These are phyloP conservation scores for Alternaria viburni DNA, from an alignment of 2,329 filamentous ascomycete species.

Conservation along the genomic window DNA sequence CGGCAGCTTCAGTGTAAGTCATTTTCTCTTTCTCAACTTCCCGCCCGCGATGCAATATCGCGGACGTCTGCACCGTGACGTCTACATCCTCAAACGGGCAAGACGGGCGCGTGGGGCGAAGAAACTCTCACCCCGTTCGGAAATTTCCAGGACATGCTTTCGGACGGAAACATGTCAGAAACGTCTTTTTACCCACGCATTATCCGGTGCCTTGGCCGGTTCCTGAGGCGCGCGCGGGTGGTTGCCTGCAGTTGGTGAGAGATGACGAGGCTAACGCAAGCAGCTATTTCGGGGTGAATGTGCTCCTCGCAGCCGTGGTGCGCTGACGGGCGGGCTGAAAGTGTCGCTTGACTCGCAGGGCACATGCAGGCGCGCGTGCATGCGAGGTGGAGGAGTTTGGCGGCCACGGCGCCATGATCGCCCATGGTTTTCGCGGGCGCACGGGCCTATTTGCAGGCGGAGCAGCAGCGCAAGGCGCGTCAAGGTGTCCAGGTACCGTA, in stretches of 20 bases:
- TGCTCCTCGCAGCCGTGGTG: slow-evolving; percentile 48
- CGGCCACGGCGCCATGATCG: not conserved
- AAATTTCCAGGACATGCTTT: not conserved
- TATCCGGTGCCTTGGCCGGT: slow-evolving; percentile 12
- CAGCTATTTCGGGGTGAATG: slow-evolving; percentile 52
- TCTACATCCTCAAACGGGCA: not conserved
- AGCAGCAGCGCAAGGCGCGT: not conserved
- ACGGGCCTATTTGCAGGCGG: not conserved
- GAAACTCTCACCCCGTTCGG: not conserved
- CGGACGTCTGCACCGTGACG: not conserved
- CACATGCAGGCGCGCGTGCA: not conserved
- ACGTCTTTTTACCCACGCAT: slow-evolving; percentile 7
- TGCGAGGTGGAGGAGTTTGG: not conserved
- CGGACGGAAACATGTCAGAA: not conserved
- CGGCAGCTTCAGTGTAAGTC: slow-evolving; percentile 50
- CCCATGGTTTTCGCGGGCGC: not conserved
- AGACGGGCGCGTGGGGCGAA: not conserved
- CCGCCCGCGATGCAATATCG: not conserved
- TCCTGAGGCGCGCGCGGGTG: not conserved
- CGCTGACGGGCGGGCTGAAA: slow-evolving; percentile 26
- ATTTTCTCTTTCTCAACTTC: slow-evolving; percentile 5
- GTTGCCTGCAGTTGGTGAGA: slow-evolving; percentile 15
- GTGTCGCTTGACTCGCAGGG: slow-evolving; percentile 16
- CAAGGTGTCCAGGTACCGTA: not conserved
- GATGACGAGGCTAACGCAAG: slow-evolving; percentile 37